Conservation (phyloP, 1,284 basidiomycete species). For the Calocybe gambosa region DNA sequence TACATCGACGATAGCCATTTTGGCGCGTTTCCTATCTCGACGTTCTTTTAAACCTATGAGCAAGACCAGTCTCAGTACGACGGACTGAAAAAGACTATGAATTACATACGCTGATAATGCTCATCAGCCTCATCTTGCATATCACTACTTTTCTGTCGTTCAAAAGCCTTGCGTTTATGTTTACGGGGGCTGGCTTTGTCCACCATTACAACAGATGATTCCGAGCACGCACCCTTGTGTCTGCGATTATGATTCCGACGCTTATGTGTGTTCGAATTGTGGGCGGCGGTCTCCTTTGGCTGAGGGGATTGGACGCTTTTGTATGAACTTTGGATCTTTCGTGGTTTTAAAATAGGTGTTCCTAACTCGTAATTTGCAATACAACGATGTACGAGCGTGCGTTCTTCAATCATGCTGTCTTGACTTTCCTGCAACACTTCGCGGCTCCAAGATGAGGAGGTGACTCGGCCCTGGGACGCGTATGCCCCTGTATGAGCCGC, state of each 20-base stretch:
- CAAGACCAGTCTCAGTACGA: neutral
- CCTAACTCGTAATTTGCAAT: constrained; percentile 37
- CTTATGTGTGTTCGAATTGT: neutral
- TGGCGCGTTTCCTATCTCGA: constrained; percentile 47
- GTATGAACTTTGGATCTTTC: constrained; percentile 19
- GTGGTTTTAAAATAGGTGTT: constrained; percentile 54
- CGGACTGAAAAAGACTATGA: neutral
- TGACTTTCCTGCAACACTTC: neutral
- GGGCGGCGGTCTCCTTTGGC: neutral
- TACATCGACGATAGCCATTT: constrained; percentile 39
- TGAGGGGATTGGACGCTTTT: neutral
- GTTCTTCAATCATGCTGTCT: neutral
- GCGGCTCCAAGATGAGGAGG: constrained; percentile 25
- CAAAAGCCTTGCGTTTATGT: neutral
- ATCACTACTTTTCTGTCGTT: neutral
- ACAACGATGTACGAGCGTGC: neutral
- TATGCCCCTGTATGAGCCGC: constrained; percentile 37
- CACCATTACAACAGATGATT: neutral
- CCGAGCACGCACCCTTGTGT: neutral
- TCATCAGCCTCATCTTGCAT: neutral
- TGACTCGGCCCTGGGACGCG: constrained; percentile 34
- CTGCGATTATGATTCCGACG: neutral
- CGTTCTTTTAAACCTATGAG: constrained; percentile 47
- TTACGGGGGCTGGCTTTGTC: neutral
- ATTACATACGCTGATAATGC: neutral